phyloP scores from a whole-genome alignment of 1,284 basidiomycete species.

The Irpex sp. region DNA sequence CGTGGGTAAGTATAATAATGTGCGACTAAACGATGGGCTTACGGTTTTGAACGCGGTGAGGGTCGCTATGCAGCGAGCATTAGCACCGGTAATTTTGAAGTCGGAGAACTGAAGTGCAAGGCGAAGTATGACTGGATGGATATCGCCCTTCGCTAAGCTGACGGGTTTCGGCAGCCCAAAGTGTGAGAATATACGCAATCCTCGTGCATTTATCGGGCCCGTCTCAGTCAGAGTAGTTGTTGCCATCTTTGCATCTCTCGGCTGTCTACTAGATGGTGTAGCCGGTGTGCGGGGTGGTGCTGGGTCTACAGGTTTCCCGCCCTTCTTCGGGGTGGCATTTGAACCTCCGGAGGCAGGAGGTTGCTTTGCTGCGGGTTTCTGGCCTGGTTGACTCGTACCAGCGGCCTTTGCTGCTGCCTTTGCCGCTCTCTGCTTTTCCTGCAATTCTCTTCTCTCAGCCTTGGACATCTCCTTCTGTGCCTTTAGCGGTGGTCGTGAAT shows the following conservation, averaged over 20 bases:
- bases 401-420: constrained; percentile 42
- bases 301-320: constrained; percentile 14
- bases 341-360: not conserved
- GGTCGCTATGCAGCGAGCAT: constrained; percentile 86
- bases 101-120: constrained; percentile 80
- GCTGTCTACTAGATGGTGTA: constrained; percentile 11
- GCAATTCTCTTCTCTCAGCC: constrained; percentile 73
- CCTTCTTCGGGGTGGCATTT: constrained; percentile 11
- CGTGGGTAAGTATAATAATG: constrained; percentile 6
- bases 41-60: constrained; percentile 81
- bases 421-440: constrained; percentile 75
- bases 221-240: constrained; percentile 10
- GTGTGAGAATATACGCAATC: constrained; percentile 76
- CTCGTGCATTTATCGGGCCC: constrained; percentile 32
- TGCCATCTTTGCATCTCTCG: constrained; percentile 19
- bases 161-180: constrained; percentile 69
- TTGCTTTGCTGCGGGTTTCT: constrained; percentile 9
- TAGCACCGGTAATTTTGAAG: constrained; percentile 83
- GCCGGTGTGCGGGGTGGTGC: constrained; percentile 13
- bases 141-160: constrained; percentile 63
- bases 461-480: constrained; percentile 67
- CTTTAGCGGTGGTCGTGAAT: constrained; percentile 9
- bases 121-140: constrained; percentile 75
- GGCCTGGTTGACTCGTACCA: constrained; percentile 10
- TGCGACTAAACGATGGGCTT: constrained; percentile 22